A percentile compares a stretch with the other conserved stretches of the same genome.
Conservation (phyloP, 1,284 basidiomycete species). For the Sporisorium scitamineum region DNA sequence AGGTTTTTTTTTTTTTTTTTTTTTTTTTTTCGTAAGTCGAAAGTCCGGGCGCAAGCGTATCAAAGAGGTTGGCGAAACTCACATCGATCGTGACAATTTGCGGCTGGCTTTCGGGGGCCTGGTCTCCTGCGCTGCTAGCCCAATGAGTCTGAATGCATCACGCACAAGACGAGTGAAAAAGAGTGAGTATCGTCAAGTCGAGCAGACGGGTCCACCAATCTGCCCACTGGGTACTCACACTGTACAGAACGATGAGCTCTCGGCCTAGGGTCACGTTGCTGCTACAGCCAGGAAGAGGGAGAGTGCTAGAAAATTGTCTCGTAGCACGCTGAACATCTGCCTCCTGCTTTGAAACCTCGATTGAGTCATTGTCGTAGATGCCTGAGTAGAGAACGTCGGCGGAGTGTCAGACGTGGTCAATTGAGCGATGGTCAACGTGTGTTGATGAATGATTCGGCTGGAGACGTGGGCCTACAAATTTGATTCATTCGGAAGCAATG, state of each 20-base stretch:
- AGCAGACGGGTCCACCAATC: background rate
- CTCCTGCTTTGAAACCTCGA: conserved; percentile 2
- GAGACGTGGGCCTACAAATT: conserved; percentile 19
- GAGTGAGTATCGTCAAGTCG: background rate
- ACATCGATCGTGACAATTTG: conserved; percentile 1
- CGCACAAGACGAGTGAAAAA: background rate
- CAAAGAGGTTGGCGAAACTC: background rate
- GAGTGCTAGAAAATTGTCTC: background rate
- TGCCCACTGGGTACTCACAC: conserved; percentile 6
- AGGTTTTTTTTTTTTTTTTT: too few species aligned
- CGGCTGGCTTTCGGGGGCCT: background rate
- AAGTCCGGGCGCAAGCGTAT: background rate
- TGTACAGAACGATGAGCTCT: conserved; percentile 12
- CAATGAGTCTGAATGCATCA: background rate
- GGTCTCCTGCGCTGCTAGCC: background rate
- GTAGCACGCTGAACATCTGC: background rate
- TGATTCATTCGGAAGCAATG: too few species aligned
- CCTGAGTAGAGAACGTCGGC: conserved; percentile 9
- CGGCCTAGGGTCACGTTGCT: conserved; percentile 4
- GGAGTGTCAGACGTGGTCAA: background rate
- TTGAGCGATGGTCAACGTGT: background rate
- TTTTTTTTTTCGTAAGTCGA: background rate
- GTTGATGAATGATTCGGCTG: background rate
- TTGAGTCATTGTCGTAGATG: conserved; percentile 18
- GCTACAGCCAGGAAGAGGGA: conserved; percentile 3